These are phyloP conservation scores for Penicillium arizonense DNA, from an alignment of 495 filamentous ascomycete species.

Conservation along the genomic window DNA sequence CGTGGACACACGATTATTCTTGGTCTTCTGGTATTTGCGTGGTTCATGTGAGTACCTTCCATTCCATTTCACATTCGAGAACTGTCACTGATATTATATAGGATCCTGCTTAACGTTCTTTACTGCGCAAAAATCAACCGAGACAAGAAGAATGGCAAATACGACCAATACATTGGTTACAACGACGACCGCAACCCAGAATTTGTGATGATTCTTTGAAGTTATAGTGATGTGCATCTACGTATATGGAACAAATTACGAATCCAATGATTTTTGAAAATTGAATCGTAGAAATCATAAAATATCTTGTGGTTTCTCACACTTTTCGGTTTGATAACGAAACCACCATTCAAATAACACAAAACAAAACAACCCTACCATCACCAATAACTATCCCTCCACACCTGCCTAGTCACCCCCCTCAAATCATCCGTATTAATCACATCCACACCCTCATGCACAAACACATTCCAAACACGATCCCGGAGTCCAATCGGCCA, in stretches of 20 bases:
- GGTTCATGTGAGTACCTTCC: slow-evolving; percentile 58
- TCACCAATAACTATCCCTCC: slow-evolving; percentile 19
- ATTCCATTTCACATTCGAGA: background rate
- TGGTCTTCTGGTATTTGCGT: slow-evolving; percentile 55
- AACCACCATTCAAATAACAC: too few species aligned
- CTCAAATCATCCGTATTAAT: slow-evolving; percentile 29
- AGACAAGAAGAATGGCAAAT: slow-evolving; percentile 63
- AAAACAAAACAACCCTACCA: background rate
- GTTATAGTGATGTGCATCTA: too few species aligned
- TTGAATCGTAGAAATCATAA: background rate
- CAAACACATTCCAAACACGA: slow-evolving; percentile 60
- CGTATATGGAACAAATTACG: too few species aligned
- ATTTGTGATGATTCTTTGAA: slow-evolving; percentile 61
- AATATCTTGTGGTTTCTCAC: too few species aligned
- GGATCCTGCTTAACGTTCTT: slow-evolving; percentile 61
- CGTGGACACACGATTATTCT: slow-evolving; percentile 61
- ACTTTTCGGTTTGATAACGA: too few species aligned
- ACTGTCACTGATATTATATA: slow-evolving; percentile 17
- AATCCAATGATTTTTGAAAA: too few species aligned
- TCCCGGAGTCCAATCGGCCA: slow-evolving; percentile 61
- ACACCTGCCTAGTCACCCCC: slow-evolving; percentile 20
- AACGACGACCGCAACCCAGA: slow-evolving; percentile 66
- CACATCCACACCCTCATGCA: slow-evolving; percentile 57
- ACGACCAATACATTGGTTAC: slow-evolving; percentile 54
- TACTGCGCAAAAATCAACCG: slow-evolving; percentile 66